phyloP scores from a whole-genome alignment of 1,284 basidiomycete species.

The Schizopora paradoxa region DNA sequence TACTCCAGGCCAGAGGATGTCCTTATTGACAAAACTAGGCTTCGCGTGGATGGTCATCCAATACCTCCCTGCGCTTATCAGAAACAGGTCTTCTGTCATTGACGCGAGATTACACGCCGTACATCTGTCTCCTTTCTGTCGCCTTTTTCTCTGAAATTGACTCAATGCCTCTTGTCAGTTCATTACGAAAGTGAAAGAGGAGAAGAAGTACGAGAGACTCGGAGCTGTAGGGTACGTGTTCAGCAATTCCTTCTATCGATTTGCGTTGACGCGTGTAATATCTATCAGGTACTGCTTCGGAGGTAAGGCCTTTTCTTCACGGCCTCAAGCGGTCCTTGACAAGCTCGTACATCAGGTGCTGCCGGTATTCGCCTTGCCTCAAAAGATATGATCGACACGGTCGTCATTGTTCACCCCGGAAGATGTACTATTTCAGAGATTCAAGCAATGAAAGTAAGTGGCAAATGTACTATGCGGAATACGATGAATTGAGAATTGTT shows the following conservation, averaged over 20 bases:
- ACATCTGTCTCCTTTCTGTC: constrained; percentile 11
- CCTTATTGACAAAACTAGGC: constrained; percentile 30
- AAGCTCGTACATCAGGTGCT: constrained; percentile 23
- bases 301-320: constrained; percentile 29
- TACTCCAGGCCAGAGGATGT: constrained; percentile 35
- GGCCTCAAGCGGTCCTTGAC: constrained; percentile 22
- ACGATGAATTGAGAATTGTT: not conserved
- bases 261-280: not conserved
- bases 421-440: constrained; percentile 34
- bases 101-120: constrained; percentile 33
- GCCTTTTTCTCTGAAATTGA: not conserved
- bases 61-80: constrained; percentile 30
- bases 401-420: constrained; percentile 56
- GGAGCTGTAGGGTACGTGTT: constrained; percentile 53
- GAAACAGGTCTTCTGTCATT: constrained; percentile 36
- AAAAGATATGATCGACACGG: constrained; percentile 38
- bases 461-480: constrained; percentile 9
- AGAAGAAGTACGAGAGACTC: constrained; percentile 51
- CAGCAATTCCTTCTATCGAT: not conserved
- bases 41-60: constrained; percentile 29
- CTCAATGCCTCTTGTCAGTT: constrained; percentile 35
- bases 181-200: constrained; percentile 39
- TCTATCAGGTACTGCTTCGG: constrained; percentile 55
- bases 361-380: constrained; percentile 37
- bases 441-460: constrained; percentile 38